Percentiles rank a stretch among this genome's conserved stretches.
Evolutionary conservation across 345 rosid genomes (phyloP).

Genomic region (Rubroshorea leprosula): DNA sequence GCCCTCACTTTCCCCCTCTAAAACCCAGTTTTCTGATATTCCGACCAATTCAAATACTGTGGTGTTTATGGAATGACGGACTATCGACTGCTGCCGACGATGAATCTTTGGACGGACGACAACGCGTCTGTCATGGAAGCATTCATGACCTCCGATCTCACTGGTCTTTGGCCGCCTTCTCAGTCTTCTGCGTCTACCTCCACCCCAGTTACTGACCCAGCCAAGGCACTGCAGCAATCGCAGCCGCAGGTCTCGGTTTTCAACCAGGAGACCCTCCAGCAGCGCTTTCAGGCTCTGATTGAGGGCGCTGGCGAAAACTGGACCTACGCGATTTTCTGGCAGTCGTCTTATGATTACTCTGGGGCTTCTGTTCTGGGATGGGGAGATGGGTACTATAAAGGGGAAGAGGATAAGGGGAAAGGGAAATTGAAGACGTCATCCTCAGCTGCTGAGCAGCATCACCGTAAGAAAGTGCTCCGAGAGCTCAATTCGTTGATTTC

Average conservation of each 20-base stretch:
- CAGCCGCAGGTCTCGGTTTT: conserved; percentile 26
- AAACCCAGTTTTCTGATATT: not conserved
- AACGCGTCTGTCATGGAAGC: conserved; percentile 89
- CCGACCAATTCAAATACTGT: no score
- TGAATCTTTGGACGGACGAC: conserved; percentile 86
- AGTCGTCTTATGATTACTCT: conserved; percentile 65
- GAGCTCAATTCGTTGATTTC: conserved; percentile 80
- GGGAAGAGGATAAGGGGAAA: conserved; percentile 65
- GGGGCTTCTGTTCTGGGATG: conserved; percentile 57
- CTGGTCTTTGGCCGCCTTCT: conserved; percentile 63
- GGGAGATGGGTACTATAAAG: conserved; percentile 96
- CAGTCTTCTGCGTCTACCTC: conserved; percentile 37
- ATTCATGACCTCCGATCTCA: conserved; percentile 75
- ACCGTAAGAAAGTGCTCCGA: conserved; percentile 65
- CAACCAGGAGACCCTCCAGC: conserved; percentile 77
- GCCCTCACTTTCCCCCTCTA: not conserved
- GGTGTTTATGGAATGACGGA: conserved; percentile 39
- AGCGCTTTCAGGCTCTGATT: conserved; percentile 74
- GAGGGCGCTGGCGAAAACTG: conserved; percentile 67
- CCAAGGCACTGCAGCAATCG: conserved; percentile 56
- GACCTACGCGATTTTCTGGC: conserved; percentile 98
- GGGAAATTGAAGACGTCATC: conserved; percentile 25
- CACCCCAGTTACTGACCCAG: conserved; percentile 7
- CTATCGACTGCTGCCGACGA: conserved; percentile 40
- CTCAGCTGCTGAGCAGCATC: conserved; percentile 65